phyloP scores from a whole-genome alignment of 2,329 filamentous ascomycete species.

The Beauveria pseudobassiana region DNA sequence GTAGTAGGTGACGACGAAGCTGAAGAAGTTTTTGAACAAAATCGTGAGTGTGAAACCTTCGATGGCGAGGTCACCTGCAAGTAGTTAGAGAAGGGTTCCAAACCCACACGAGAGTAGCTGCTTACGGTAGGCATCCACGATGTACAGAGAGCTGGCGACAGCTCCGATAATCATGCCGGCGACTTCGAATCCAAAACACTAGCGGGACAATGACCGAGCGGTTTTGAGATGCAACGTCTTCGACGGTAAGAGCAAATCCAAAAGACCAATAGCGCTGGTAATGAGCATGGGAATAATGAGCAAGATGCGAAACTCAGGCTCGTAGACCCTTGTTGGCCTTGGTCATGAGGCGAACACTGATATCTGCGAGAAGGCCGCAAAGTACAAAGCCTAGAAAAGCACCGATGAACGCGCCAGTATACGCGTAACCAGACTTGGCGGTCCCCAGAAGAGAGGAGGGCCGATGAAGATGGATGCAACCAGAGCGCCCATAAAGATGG shows the following conservation, averaged over 20 bases:
- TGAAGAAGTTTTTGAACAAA: conserved; percentile 93
- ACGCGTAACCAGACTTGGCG: conserved; percentile 76
- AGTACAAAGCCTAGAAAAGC: conserved; percentile 70
- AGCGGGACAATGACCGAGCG: conserved; percentile 70
- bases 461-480: conserved; percentile 76
- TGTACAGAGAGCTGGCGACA: conserved; percentile 77
- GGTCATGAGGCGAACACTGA: conserved; percentile 62
- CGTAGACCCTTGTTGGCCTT: conserved; percentile 75
- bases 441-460: conserved; percentile 75
- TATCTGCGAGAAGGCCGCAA: conserved; percentile 69
- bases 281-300: conserved; percentile 77
- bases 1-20: conserved; percentile 74
- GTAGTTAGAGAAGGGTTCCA: background rate
- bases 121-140: conserved; percentile 86
- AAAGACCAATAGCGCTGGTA: conserved; percentile 68
- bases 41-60: conserved; percentile 86
- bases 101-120: conserved; percentile 16
- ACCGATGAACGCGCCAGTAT: conserved; percentile 78
- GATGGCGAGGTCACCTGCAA: conserved; percentile 64
- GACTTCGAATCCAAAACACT: conserved; percentile 76
- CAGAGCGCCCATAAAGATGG: conserved; percentile 82
- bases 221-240: conserved; percentile 42
- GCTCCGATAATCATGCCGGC: conserved; percentile 89
- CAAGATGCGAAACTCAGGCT: conserved; percentile 83
- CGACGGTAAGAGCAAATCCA: conserved; percentile 71